Percentiles rank a stretch among this genome's conserved stretches.
phyloP scores from a whole-genome alignment of 352 stramenopile species.

The Phytophthora pinifolia region DNA sequence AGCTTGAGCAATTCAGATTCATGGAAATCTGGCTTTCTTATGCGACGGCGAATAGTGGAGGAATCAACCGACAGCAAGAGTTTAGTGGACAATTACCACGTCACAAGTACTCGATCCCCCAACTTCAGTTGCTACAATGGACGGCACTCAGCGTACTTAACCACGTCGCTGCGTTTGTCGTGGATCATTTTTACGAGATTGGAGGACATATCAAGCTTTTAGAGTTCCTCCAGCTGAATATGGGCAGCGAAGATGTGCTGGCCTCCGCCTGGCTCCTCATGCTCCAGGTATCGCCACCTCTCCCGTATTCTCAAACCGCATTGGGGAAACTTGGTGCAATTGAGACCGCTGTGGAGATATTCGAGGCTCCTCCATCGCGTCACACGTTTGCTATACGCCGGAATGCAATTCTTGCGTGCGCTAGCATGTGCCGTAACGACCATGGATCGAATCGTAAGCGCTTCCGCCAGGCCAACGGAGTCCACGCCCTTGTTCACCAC shows the following conservation, averaged over 20 bases:
- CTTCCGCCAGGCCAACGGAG: conserved; percentile 52
- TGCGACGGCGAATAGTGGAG: conserved; percentile 23
- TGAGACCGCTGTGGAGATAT: conserved; percentile 52
- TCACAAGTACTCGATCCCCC: conserved; percentile 43
- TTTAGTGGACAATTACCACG: not conserved
- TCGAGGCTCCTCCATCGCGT: conserved; percentile 41
- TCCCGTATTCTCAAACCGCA: conserved; percentile 42
- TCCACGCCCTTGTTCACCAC: conserved; percentile 41
- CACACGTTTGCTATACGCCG: conserved; percentile 69
- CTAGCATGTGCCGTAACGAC: conserved; percentile 55
- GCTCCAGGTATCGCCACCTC: conserved; percentile 38
- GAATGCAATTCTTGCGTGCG: conserved; percentile 59
- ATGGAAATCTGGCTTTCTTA: conserved; percentile 64
- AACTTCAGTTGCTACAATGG: conserved; percentile 57
- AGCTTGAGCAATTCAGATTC: conserved; percentile 73
- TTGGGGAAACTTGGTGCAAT: conserved; percentile 48
- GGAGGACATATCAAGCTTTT: conserved; percentile 48
- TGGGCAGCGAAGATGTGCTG: conserved; percentile 39
- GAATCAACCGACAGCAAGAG: conserved; percentile 6
- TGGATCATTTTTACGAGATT: conserved; percentile 64
- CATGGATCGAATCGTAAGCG: conserved; percentile 46
- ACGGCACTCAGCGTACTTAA: conserved; percentile 64
- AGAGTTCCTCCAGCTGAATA: conserved; percentile 46
- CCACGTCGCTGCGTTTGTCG: conserved; percentile 41
- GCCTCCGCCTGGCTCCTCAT: conserved; percentile 57